These are phyloP conservation scores for Roridomyces roridus DNA, from an alignment of 768 basidiomycete genomes.

Conservation along the genomic window DNA sequence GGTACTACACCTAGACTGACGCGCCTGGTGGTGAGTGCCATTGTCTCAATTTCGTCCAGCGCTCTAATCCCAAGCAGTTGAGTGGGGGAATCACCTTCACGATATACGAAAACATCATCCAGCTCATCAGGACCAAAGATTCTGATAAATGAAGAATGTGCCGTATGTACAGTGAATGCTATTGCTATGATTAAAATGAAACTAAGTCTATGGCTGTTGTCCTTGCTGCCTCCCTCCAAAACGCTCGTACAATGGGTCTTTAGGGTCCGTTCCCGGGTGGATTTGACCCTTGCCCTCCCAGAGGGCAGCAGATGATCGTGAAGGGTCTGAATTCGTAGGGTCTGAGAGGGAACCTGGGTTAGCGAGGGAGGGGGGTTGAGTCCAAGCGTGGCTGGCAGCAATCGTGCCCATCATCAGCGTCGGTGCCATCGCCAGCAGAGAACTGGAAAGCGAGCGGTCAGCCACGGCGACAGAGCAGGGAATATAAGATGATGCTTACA, in stretches of 20 bases:
- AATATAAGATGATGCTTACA: constrained; percentile 33
- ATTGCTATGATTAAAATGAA: too few species aligned
- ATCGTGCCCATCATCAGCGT: constrained; percentile 76
- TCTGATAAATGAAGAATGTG: constrained; percentile 1
- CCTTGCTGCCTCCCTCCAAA: constrained; percentile 31
- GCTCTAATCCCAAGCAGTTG: constrained; percentile 70
- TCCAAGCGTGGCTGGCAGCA: constrained; percentile 69
- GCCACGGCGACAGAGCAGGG: too few species aligned
- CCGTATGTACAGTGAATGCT: too few species aligned
- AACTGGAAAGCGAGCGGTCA: constrained; percentile 31
- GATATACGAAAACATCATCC: constrained; percentile 85
- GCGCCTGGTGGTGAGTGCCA: constrained; percentile 74
- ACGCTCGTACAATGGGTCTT: constrained; percentile 58
- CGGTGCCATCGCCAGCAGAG: constrained; percentile 78
- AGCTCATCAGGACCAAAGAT: constrained; percentile 11
- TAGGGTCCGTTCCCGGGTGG: constrained; percentile 81
- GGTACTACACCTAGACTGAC: constrained; percentile 92
- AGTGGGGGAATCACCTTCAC: constrained; percentile 95
- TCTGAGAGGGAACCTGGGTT: constrained; percentile 63
- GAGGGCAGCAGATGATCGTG: constrained; percentile 79
- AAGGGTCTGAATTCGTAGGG: constrained; percentile 79
- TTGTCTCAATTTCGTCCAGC: constrained; percentile 70
- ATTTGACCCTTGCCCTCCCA: constrained; percentile 83
- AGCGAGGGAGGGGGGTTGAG: constrained; percentile 34
- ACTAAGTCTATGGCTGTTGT: constrained; percentile 12